Base-by-base conservation (phyloP, 129 eudicot species). In the Erigeron canadensis region DNA sequence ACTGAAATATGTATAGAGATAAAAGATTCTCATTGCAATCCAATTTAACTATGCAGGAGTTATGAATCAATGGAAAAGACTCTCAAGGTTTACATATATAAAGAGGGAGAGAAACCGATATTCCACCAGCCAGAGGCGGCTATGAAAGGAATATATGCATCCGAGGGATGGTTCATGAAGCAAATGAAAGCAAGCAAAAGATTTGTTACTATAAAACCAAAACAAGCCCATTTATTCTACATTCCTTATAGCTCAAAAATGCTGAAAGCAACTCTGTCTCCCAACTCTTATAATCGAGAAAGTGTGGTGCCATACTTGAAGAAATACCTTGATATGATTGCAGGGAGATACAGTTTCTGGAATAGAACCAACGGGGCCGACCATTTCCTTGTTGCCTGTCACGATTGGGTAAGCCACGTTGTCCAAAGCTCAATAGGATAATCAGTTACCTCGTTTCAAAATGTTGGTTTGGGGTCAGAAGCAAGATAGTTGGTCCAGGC, bases 131-230 rank as follows among this genome's bases (percentile, higher is more conserved):
- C 94, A 9, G 77, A 72, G 44, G 44, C 72, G 10, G 63, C 64
- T 38, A 76, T 87, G 51, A 78, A 74, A 75, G 89, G 94, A 67
- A 84, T 84, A 70, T 87, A 87, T 59, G 89, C 94, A 61, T 87
- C 93, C 0, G 93, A 87, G 28, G 93, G 93, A 41, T 87, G 93
- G 93, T 87, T 87, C 70, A 87, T 87, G 93, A 76, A 79, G 83
- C 83, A 46, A 53, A 60, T 87, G 69, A 76, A 87, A 71, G 45
- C 79, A 69, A 79, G 74, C 83, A 76, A 79, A 39, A 34, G 50
- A 44, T 84, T 81, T 22, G 71, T 87, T 5, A 84, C 89, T 9
- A 70, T 70, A 48, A 69, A 85, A 6, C 86, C 93, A 2, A 69
- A 76, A 53, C 65, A 77, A 67, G 93, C 93, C 16, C 93, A 87